A percentile compares a stretch with the other conserved stretches of the same genome.
These are phyloP conservation scores for Penicillium chermesinum DNA, from an alignment of 495 filamentous ascomycete species.

Conservation along the genomic window DNA sequence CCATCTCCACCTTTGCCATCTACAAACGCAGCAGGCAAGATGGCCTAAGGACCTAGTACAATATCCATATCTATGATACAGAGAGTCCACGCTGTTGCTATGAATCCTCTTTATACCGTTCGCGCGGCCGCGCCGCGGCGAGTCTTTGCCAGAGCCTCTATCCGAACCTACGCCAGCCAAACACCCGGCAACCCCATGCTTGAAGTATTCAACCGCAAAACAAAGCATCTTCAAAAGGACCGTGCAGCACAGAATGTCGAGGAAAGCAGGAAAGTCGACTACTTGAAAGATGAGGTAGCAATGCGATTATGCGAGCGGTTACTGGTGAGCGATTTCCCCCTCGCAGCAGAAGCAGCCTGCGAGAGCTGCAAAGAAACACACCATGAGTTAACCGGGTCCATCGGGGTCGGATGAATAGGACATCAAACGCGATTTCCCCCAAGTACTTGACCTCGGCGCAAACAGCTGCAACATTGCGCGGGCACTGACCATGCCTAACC, in stretches of 20 bases:
- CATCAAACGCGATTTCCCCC: slow-evolving; percentile 79
- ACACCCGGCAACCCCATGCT: slow-evolving; percentile 67
- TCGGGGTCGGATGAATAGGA: slow-evolving; percentile 57
- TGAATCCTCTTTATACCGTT: slow-evolving; percentile 27
- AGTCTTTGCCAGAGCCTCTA: slow-evolving; percentile 9
- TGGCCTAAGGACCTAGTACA: slow-evolving; percentile 7
- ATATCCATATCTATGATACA: not conserved
- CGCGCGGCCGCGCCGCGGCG: slow-evolving; percentile 19
- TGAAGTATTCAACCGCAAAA: slow-evolving; percentile 84
- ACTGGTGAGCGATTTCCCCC: slow-evolving; percentile 53
- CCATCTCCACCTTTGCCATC: slow-evolving; percentile 9
- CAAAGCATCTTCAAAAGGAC: slow-evolving; percentile 88
- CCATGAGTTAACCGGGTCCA: not conserved
- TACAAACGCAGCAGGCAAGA: slow-evolving; percentile 6
- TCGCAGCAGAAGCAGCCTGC: not conserved
- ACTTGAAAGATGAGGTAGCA: slow-evolving; percentile 89
- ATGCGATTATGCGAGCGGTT: slow-evolving; percentile 79
- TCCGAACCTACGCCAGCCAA: slow-evolving; percentile 68
- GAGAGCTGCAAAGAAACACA: not conserved
- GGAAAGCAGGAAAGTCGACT: slow-evolving; percentile 73
- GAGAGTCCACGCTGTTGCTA: slow-evolving; percentile 6
- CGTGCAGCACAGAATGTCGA: slow-evolving; percentile 69
- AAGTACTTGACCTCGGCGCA: slow-evolving; percentile 89
- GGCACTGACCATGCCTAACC: slow-evolving; percentile 63
- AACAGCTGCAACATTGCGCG: slow-evolving; percentile 93